These are phyloP conservation scores for Colletotrichum truncatum DNA, from an alignment of 2,329 filamentous ascomycete genomes.

Conservation along the genomic window DNA sequence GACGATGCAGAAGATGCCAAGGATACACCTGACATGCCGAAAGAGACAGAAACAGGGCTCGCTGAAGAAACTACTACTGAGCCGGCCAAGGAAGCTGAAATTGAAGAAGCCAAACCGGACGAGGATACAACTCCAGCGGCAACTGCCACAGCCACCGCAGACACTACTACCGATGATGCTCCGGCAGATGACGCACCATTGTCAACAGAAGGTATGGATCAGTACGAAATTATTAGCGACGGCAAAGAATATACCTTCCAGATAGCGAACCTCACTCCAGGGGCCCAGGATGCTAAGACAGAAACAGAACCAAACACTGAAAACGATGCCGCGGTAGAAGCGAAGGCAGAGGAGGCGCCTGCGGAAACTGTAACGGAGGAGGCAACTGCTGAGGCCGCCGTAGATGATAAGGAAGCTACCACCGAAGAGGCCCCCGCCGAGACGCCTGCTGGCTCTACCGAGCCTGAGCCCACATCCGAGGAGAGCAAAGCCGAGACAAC, in stretches of 20 bases:
- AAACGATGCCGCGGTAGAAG: neutral
- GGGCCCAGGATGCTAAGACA: slow-evolving; percentile 18
- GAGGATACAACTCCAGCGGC: neutral
- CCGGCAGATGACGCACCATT: neutral
- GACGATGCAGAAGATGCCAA: too few species aligned
- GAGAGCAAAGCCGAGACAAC: neutral
- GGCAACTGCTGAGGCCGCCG: neutral
- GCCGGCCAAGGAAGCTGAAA: neutral
- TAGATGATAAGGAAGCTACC: neutral
- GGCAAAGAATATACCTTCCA: slow-evolving; percentile 23
- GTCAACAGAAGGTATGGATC: slow-evolving; percentile 26
- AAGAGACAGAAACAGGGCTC: too few species aligned
- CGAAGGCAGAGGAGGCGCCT: neutral
- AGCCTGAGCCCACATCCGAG: neutral
- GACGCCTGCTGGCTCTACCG: neutral
- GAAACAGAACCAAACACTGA: slow-evolving; percentile 8
- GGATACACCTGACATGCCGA: too few species aligned
- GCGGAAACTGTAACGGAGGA: neutral
- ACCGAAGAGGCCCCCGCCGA: neutral
- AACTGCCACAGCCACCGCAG: neutral
- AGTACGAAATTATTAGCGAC: slow-evolving; percentile 24
- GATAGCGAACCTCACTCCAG: neutral
- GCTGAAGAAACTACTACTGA: neutral
- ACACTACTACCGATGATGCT: neutral
- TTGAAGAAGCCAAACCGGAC: neutral